These are phyloP conservation scores for Zychaea mexicana DNA, from an alignment of 371 early-diverging fungal genomes.

Conservation along the genomic window DNA sequence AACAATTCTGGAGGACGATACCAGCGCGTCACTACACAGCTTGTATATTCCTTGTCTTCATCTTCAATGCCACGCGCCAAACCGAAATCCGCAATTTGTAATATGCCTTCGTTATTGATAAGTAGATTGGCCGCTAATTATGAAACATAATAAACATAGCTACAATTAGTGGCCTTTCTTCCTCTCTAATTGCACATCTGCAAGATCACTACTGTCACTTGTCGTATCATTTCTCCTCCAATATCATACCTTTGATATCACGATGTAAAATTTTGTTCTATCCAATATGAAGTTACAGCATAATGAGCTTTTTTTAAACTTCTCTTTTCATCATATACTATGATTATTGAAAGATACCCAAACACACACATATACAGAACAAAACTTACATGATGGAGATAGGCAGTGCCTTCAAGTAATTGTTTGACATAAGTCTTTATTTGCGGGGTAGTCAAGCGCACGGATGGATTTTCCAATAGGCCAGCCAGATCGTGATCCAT, in stretches of 20 bases:
- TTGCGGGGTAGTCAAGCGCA: slow-evolving; percentile 66
- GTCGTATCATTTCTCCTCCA: too few relatives aligned
- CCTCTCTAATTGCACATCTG: not conserved
- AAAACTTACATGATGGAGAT: slow-evolving; percentile 70
- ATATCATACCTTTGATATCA: slow-evolving; percentile 79
- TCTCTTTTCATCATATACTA: too few relatives aligned
- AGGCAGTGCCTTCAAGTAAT: slow-evolving; percentile 83
- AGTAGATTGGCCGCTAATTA: slow-evolving; percentile 85
- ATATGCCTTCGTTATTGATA: slow-evolving; percentile 78
- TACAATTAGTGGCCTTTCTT: not conserved
- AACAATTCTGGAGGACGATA: slow-evolving; percentile 98
- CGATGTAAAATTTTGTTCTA: slow-evolving; percentile 84
- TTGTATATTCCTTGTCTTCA: slow-evolving; percentile 74
- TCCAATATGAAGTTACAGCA: not conserved
- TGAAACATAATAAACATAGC: slow-evolving; percentile 2
- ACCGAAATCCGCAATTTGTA: slow-evolving; percentile 94
- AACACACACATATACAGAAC: too few relatives aligned
- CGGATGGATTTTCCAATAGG: slow-evolving; percentile 74
- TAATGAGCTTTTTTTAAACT: not conserved
- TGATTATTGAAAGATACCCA: not conserved
- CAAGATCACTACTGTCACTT: too few relatives aligned
- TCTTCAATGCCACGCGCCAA: slow-evolving; percentile 77
- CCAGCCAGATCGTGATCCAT: slow-evolving; percentile 95
- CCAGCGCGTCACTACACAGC: slow-evolving; percentile 97
- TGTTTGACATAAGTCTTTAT: slow-evolving; percentile 85